Evolutionary conservation across 2,329 filamentous ascomycete species (phyloP), one percentile per base, ranked within the genome.

Genomic region (Mycosphaerella sp.): DNA sequence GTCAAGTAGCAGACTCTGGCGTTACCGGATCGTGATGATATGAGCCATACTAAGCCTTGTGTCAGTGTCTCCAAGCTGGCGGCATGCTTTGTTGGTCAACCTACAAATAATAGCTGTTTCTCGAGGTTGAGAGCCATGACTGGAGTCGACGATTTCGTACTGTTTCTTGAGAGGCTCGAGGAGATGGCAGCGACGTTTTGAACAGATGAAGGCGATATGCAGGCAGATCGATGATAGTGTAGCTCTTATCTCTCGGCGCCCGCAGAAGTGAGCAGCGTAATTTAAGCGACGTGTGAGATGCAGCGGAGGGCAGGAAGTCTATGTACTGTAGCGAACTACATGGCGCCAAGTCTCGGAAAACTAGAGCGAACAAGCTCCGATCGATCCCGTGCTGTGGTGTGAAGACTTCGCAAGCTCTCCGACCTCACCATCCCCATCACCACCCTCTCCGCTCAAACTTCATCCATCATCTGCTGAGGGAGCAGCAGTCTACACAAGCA

Each of bases 21-120:
- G 54, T 49, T 74, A 85, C 79, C 41, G 79, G 72, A 70, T 91
- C 84, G 66, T 87, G 82, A 71, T 93, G 87, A 67, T 93, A 91
- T 53, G 86, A 80, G 68, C 87, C 87, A 74, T 93, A 93, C 87
- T 93, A 60, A 9, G 14, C 46, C 32, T 28, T 13, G 10, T n/a
- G 44, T 62, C 43, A 60, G 47, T 42, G 41, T 41, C 27, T 6
- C 54, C 12, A 43, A 13, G 14, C 41, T 54, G 13, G 62, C 42
- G 53, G 42, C 16, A 43, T 57, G 59, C 59, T 42, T 21, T 52
- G 34, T 35, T 25, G 52, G 48, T 56, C 52, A 61, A 71, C 85
- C 70, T 80, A 93, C 87, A 72, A 90, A 90, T 70, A 81, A 81
- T 63, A 93, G 77, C 66, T 91, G 87, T 68, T 82, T 86, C 73